Evolutionary conservation across 805 yeast genomes (phyloP).

Genomic region (Tetrapisispora arboricola): DNA sequence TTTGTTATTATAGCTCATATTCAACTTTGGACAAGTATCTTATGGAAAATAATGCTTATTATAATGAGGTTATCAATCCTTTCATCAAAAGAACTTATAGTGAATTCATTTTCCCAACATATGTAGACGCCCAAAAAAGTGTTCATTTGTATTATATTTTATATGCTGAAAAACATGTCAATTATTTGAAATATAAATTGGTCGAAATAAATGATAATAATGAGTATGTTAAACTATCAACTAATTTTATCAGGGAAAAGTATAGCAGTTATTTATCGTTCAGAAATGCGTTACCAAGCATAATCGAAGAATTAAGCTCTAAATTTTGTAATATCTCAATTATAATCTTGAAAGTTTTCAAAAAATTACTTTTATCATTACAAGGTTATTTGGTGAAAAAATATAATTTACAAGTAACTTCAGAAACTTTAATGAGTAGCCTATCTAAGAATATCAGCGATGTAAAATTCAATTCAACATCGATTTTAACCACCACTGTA

Average conservation of each 20-base stretch:
- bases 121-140: not conserved
- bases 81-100: not conserved
- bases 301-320: not conserved
- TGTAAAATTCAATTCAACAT: not conserved
- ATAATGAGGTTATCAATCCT: constrained; percentile 9
- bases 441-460: not conserved
- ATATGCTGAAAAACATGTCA: not conserved
- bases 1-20: constrained; percentile 9
- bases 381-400: not conserved
- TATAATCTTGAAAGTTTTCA: not conserved
- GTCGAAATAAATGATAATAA: not conserved
- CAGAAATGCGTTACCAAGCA: not conserved
- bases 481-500: not conserved
- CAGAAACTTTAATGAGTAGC: not conserved
- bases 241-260: no score
- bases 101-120: not conserved
- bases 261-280: no score
- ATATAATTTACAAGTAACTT: not conserved
- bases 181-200: not conserved
- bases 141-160: not conserved
- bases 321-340: not conserved
- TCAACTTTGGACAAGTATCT: constrained; percentile 6
- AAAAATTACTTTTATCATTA: not conserved
- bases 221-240: not conserved
- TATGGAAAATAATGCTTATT: constrained; percentile 8